Evolutionary conservation across 2,329 filamentous ascomycete genomes (phyloP), one percentile per base, ranked within the genome.

Genomic region (Neonectria punicea): DNA sequence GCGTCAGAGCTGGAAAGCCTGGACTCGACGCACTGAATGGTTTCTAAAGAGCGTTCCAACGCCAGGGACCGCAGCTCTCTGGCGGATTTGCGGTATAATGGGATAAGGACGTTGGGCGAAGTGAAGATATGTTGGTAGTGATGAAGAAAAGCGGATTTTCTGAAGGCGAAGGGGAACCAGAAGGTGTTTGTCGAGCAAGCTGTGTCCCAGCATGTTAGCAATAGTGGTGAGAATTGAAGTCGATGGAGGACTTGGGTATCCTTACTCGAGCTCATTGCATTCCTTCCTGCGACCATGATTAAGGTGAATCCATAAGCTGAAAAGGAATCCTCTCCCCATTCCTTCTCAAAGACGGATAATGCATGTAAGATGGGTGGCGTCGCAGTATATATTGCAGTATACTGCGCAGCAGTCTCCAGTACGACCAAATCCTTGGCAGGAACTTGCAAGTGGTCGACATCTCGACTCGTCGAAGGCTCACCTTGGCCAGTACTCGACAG

Each of bases 151-250:
- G 58, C 28, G 4, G 62, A 65, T 20, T 61, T 56, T 49, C 36
- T 56, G 30, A 65, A 65, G 46, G 62, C 58, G 25, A 65, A 65
- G 20, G 62, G 58, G 20, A 47, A 62, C 62, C 58, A 62, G 34
- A 65, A 62, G 2, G 36, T 43, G 18, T 65, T 46, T 20, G 47
- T 47, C 11, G 47, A 46, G 39, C 13, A 41, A 11, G 20, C 61
- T 63, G 39, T 41, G 41, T 22, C 39, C 9, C 9, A 34, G n/a
- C 16, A 18, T 18, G 14, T 59, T 43, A 59, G 55, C 39, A 59
- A 7, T 36, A 47, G 25, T 28, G 20, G 20, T 46, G 32, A 36
- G 30, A 53, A 47, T 47, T 9, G 28, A 30, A 18, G 28, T 13
- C 36, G 13, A 14, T 10, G n/a, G 9, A 36, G 13, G 32, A 16